Evolutionary conservation across 2,329 filamentous ascomycete species (phyloP).

Genomic region (Epichloe festucae): DNA sequence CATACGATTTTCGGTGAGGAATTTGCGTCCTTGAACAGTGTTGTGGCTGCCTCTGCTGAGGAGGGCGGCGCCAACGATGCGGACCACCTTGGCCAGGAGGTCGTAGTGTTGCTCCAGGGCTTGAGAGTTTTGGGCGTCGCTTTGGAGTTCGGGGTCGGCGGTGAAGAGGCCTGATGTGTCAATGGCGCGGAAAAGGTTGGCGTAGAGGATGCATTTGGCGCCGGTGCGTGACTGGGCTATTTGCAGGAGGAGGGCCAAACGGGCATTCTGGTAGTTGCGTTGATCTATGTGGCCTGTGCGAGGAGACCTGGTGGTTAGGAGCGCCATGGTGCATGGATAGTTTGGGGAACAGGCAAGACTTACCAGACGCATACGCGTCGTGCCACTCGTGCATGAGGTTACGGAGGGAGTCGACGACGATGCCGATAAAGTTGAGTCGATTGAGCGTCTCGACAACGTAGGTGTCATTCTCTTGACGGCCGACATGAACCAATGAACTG

Average conservation of each 20-base stretch:
- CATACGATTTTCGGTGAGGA: slow-evolving; percentile 70
- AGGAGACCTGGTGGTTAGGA: slow-evolving; percentile 3
- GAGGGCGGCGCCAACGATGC: slow-evolving; percentile 71
- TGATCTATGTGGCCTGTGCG: slow-evolving; percentile 27
- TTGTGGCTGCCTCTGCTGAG: slow-evolving; percentile 75
- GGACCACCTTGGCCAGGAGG: slow-evolving; percentile 65
- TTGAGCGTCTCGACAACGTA: slow-evolving; percentile 69
- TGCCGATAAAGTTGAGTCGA: slow-evolving; percentile 78
- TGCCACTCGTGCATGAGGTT: slow-evolving; percentile 62
- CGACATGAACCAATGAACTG: slow-evolving; percentile 61
- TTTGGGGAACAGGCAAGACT: slow-evolving; percentile 10
- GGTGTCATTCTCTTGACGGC: slow-evolving; percentile 56
- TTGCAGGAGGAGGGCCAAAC: slow-evolving; percentile 70
- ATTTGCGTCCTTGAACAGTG: slow-evolving; percentile 63
- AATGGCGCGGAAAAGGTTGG: slow-evolving; percentile 72
- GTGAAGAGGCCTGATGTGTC: slow-evolving; percentile 75
- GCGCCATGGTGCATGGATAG: too few relatives aligned
- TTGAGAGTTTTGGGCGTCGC: slow-evolving; percentile 55
- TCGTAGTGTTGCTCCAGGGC: slow-evolving; percentile 74
- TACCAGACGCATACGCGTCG: slow-evolving; percentile 42
- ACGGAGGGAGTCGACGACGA: slow-evolving; percentile 79
- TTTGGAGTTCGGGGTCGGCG: slow-evolving; percentile 83
- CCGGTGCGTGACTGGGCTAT: slow-evolving; percentile 76
- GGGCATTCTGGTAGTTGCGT: slow-evolving; percentile 49
- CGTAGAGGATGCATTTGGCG: slow-evolving; percentile 75